phyloP scores from a whole-genome alignment of 2,329 filamentous ascomycete genomes.

The Falciphora oryzae region DNA sequence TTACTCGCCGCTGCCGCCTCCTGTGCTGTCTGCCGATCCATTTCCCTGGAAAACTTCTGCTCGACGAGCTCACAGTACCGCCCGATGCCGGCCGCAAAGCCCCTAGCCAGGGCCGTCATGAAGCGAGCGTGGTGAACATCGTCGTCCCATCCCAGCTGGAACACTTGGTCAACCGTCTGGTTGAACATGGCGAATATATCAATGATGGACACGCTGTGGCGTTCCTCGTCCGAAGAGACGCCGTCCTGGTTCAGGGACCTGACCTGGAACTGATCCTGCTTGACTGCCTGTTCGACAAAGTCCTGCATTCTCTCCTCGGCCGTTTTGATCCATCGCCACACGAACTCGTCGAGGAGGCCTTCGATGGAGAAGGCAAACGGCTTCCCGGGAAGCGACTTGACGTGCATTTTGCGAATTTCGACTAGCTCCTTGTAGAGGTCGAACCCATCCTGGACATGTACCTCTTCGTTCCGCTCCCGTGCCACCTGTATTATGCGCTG shows the following conservation, averaged over 20 bases:
- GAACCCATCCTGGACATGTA: slow-evolving; percentile 88
- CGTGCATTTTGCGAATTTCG: slow-evolving; percentile 76
- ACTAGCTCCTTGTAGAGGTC: slow-evolving; percentile 86
- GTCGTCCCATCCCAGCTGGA: slow-evolving; percentile 84
- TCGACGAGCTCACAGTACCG: slow-evolving; percentile 91
- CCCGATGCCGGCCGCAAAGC: slow-evolving; percentile 74
- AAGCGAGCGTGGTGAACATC: slow-evolving; percentile 92
- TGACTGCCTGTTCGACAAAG: slow-evolving; percentile 86
- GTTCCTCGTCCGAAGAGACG: slow-evolving; percentile 67
- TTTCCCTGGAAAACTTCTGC: slow-evolving; percentile 77
- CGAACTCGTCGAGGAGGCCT: slow-evolving; percentile 78
- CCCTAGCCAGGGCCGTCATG: slow-evolving; percentile 88
- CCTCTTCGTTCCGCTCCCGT: slow-evolving; percentile 63
- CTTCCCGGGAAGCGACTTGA: slow-evolving; percentile 62
- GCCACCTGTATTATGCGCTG: slow-evolving; percentile 71
- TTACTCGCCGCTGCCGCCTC: slow-evolving; percentile 74
- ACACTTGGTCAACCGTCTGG: slow-evolving; percentile 81
- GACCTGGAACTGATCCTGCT: slow-evolving; percentile 80
- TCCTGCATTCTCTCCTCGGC: slow-evolving; percentile 74
- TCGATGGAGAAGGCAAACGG: slow-evolving; percentile 87
- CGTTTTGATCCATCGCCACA: slow-evolving; percentile 88
- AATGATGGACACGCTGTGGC: slow-evolving; percentile 88
- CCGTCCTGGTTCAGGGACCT: slow-evolving; percentile 58
- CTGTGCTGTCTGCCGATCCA: slow-evolving; percentile 86
- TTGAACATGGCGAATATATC: slow-evolving; percentile 94